phyloP scores from a whole-genome alignment of 2,329 filamentous ascomycete species.

The Microascus cirrosus region DNA sequence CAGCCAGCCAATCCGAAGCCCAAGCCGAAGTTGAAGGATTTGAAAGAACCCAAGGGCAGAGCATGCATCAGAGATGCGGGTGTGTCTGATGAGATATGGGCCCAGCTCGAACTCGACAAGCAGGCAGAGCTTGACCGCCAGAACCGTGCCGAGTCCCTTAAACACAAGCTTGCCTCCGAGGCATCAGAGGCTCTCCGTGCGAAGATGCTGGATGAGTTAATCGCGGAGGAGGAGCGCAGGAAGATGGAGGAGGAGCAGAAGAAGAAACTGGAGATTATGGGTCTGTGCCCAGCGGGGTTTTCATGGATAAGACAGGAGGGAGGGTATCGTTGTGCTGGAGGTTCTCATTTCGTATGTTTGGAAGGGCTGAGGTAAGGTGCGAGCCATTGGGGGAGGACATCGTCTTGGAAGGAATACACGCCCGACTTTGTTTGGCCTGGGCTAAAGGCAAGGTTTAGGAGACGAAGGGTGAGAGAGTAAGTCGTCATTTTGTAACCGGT shows the following conservation, averaged over 20 bases:
- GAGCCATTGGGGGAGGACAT: neutral
- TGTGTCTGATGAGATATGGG: constrained; percentile 50
- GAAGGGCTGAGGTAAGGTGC: neutral
- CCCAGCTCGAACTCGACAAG: constrained; percentile 43
- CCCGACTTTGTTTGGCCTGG: neutral
- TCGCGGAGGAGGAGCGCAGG: constrained; percentile 24
- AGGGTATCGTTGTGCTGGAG: constrained; percentile 54
- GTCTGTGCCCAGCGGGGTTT: constrained; percentile 44
- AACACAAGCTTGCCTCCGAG: constrained; percentile 15
- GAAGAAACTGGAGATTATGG: constrained; percentile 38
- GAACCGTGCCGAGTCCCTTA: constrained; percentile 16
- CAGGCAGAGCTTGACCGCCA: constrained; percentile 24
- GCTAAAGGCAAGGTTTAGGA: neutral
- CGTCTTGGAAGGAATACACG: neutral
- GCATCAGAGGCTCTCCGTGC: constrained; percentile 19
- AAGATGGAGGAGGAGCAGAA: constrained; percentile 25
- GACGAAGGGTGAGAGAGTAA: neutral
- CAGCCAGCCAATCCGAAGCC: neutral
- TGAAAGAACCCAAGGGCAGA: neutral
- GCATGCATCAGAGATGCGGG: constrained; percentile 31
- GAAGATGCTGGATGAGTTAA: constrained; percentile 21
- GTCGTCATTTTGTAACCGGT: neutral
- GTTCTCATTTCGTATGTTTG: constrained; percentile 41
- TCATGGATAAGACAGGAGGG: constrained; percentile 46
- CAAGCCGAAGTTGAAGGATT: too few species aligned